phyloP scores from a whole-genome alignment of 768 basidiomycete species.

The Boletus patriciae region DNA sequence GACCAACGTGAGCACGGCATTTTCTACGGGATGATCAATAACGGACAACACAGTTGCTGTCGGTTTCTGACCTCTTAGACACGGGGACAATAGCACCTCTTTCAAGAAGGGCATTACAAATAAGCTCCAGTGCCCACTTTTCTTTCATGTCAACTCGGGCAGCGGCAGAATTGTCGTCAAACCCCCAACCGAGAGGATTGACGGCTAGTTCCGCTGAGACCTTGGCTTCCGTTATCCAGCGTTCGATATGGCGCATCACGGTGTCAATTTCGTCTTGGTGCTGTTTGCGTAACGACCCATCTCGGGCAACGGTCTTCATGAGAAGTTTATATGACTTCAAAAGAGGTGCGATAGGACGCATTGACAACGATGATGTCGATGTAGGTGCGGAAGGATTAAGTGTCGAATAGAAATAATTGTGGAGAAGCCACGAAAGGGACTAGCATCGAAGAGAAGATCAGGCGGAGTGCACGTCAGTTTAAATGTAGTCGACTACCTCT shows the following conservation, averaged over 20 bases:
- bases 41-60: neutral
- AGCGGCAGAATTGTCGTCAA: conserved; percentile 25
- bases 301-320: conserved; percentile 60
- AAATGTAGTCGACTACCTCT: conserved; percentile 48
- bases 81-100: conserved; percentile 78
- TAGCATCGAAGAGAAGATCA: conserved; percentile 32
- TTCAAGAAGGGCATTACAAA: conserved; percentile 67
- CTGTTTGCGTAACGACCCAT: conserved; percentile 56
- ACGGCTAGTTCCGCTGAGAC: conserved; percentile 54
- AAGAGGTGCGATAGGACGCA: conserved; percentile 63
- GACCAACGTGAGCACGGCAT: conserved; percentile 42
- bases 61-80: conserved; percentile 68
- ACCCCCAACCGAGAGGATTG: conserved; percentile 50
- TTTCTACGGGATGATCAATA: conserved; percentile 47
- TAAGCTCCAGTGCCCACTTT: conserved; percentile 61
- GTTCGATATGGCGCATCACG: conserved; percentile 62
- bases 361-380: conserved; percentile 31
- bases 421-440: conserved; percentile 82
- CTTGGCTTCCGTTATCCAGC: conserved; percentile 76
- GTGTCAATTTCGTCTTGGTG: conserved; percentile 51
- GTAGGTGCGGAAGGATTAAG: conserved; percentile 51
- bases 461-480: neutral
- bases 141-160: conserved; percentile 55
- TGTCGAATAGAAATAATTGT: conserved; percentile 82
- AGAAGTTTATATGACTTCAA: conserved; percentile 74